Base-by-base conservation (phyloP, 768 basidiomycete genomes). In the Agaricus bisporus region DNA sequence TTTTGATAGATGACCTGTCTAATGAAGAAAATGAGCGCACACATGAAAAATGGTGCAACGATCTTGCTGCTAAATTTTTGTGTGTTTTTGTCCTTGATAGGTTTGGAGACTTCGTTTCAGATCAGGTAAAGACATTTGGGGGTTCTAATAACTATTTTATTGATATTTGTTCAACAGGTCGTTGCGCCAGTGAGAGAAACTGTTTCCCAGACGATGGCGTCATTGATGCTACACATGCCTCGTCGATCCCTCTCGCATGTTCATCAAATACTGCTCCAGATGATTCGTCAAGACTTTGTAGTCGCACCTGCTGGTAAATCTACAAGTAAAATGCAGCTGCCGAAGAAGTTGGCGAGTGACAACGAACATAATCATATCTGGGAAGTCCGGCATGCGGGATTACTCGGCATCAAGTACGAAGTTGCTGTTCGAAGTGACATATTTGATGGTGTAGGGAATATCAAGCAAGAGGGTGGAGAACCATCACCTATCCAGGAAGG, bases 341-440 rank as follows among this genome's bases (percentile, higher is more conserved):
- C 41, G 20, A 55, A 49, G 28, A 57, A 49, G 29, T 20, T 20
- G 12, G 8, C 51, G 26, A 20, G 58, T 28, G 71, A 73, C 22
- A 54, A 67, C 58, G 73, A 81, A 56, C 66, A 73, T 60, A 71
- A 70, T 50, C 91, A 95, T 67, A 80, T 93, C 6, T 99, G 97
- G 97, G 92, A 98, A 69, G 88, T 99, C 47, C 80, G 95, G 51
- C 97, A 99, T 73, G 95, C 97, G n/a, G 97, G 97, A 26, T 71
- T 99, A 55, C 78, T 98, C 8, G 97, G 97, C 1, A 84, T 99
- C 67, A 98, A 98, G 73, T 98, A 98, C 66, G 91, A 98, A 67
- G 94, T 98, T 36, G 97, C 95, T 12, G 97, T 98, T 15, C 75
- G 93, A 58, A 82, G 77, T 50, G 93, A 97, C 65, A 70, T 98